Percentiles rank a stretch among this genome's conserved stretches.
Evolutionary conservation across 805 yeast genomes (phyloP).

Genomic region (Sungouiella blattae): DNA sequence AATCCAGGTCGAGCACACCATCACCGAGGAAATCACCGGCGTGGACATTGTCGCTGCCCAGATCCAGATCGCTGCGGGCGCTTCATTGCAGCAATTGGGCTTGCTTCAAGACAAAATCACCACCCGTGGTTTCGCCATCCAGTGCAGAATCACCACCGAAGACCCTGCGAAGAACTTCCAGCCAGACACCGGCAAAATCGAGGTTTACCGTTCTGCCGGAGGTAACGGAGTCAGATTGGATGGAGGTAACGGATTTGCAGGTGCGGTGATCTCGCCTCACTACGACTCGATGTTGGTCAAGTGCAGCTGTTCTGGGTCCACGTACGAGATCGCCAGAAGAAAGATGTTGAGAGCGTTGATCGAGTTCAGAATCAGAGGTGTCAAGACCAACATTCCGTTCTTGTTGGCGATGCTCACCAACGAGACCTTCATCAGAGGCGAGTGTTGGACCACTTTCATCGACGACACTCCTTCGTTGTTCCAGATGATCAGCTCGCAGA

Average conservation of each 20-base stretch:
- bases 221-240: conserved; percentile 99
- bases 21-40: conserved; percentile 98
- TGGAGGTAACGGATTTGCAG: conserved; percentile 98
- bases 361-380: conserved; percentile 98
- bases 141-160: conserved; percentile 98
- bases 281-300: conserved; percentile 98
- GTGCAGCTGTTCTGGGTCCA: conserved; percentile 95
- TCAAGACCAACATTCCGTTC: conserved; percentile 97
- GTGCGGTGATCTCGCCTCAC: conserved; percentile 93
- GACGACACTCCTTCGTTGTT: conserved; percentile 97
- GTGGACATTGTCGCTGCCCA: conserved; percentile 97
- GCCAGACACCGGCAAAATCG: conserved; percentile 98
- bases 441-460: conserved; percentile 97
- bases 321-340: conserved; percentile 93
- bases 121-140: conserved; percentile 96
- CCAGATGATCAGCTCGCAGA: conserved; percentile 91
- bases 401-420: conserved; percentile 86
- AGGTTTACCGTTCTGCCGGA: conserved; percentile 96
- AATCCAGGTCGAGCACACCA: conserved; percentile 97
- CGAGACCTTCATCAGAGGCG: conserved; percentile 78
- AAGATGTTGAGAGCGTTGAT: conserved; percentile 96
- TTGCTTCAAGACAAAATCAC: conserved; percentile 91
- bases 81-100: conserved; percentile 86
- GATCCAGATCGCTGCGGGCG: conserved; percentile 98
- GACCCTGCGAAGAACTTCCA: conserved; percentile 96